Base-by-base conservation (phyloP, 768 basidiomycete species). In the Dioszegia hungarica region DNA sequence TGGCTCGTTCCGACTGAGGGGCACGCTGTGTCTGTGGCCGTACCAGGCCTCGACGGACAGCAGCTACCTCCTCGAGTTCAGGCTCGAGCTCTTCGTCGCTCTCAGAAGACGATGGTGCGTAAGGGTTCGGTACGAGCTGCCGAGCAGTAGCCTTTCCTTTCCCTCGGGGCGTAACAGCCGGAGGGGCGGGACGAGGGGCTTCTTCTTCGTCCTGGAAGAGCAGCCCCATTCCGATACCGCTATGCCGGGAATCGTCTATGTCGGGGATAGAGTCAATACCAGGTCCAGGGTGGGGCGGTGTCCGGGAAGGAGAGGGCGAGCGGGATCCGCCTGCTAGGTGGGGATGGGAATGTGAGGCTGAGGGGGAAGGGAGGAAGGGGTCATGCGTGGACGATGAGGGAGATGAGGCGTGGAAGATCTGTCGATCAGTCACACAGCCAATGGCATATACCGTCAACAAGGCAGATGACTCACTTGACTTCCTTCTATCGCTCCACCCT, bases 271-370 rank as follows among this genome's bases (percentile, higher is more conserved):
- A 57, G 12, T 60, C 61, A 19, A 72, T 66, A 27, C 70, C 70
- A 19, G 63, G 61, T 41, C 70, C 70, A 5, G 70, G 67, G 37
- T 61, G 65, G 3, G 70, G 70, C 5, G 67, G 67, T 40, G 70
- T 72, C 11, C 59, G 57, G 20, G 57, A 22, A 3, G 54, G 56
- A 15, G 67, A 64, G 12, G 61, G 62, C 5, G 66, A 68, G 22
- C 66, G 54, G 11, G 70, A 72, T 15, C 60, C 60, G 9, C 70
- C 70, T 15, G 57, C 48, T 2, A 72, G 56, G 33, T 68, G 60
- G 17, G 70, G 67, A 24, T 68, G 60, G 15, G 69, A 68, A 20
- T 29, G 29, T 3, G 70, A 62, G 15, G 56, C 50, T 19, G 62
- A 55, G 8, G 70, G 64, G 9, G 67, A 68, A 28, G 67, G 60